phyloP scores from a whole-genome alignment of 495 filamentous ascomycete species.

The Trichoderma virens region DNA sequence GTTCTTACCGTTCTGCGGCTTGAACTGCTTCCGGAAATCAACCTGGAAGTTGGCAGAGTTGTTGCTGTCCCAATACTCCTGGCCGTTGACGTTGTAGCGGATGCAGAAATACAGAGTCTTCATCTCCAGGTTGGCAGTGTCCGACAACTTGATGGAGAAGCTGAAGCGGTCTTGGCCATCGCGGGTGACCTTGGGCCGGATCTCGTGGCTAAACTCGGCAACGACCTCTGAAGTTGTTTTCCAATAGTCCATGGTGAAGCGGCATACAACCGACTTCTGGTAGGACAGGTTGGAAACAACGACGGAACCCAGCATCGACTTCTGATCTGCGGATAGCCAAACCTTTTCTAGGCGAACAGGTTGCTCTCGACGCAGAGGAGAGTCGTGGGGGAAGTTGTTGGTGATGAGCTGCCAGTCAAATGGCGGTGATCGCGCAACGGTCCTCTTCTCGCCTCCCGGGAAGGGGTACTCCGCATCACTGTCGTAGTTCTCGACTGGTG shows the following conservation, averaged over 20 bases:
- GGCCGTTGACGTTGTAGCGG: conserved; percentile 74
- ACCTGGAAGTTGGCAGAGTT: conserved; percentile 76
- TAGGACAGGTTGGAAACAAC: conserved; percentile 85
- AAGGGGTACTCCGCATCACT: conserved; percentile 86
- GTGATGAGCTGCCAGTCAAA: conserved; percentile 85
- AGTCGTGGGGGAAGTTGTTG: conserved; percentile 72
- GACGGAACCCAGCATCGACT: conserved; percentile 70
- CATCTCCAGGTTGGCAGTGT: conserved; percentile 78
- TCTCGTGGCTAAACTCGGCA: conserved; percentile 78
- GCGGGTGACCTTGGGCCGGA: conserved; percentile 55
- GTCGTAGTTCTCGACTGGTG: conserved; percentile 79
- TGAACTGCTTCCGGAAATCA: conserved; percentile 74
- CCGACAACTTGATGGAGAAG: conserved; percentile 88
- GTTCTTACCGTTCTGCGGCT: conserved; percentile 48
- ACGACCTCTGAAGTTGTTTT: conserved; percentile 92
- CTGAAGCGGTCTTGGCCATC: conserved; percentile 80
- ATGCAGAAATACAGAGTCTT: conserved; percentile 92
- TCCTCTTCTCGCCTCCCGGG: conserved; percentile 39
- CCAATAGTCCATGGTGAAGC: conserved; percentile 97
- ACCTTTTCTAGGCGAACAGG: conserved; percentile 75
- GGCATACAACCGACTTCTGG: conserved; percentile 77
- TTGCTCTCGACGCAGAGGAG: conserved; percentile 49
- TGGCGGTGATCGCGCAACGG: conserved; percentile 32
- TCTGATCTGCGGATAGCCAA: conserved; percentile 80
- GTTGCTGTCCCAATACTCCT: conserved; percentile 97